Evolutionary conservation across 805 yeast genomes (phyloP).

Genomic region (Wickerhamomyces queroliae): DNA sequence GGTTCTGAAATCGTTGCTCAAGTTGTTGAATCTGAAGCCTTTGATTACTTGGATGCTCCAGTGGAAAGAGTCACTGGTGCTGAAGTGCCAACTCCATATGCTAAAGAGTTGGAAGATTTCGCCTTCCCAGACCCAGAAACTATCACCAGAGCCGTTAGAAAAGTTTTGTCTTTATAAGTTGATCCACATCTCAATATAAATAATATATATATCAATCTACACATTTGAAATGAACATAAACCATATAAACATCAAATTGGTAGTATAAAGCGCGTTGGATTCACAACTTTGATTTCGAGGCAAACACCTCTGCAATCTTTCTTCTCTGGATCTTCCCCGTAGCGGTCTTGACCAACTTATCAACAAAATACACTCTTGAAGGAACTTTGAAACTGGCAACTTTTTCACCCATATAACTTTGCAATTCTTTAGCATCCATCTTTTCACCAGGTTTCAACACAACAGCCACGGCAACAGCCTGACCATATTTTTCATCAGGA

Average conservation of each 20-base stretch:
- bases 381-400: conserved; percentile 61
- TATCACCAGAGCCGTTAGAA: conserved; percentile 80
- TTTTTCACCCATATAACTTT: conserved; percentile 36
- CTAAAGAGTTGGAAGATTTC: conserved; percentile 91
- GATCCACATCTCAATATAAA: not conserved
- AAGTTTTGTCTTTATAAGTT: conserved; percentile 63
- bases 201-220: not conserved
- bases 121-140: conserved; percentile 97
- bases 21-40: conserved; percentile 97
- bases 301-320: conserved; percentile 49
- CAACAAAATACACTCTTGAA: conserved; percentile 47
- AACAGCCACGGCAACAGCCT: conserved; percentile 64
- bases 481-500: conserved; percentile 64
- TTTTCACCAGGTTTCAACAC: conserved; percentile 41
- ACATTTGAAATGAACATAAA: too few relatives aligned
- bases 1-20: conserved; percentile 98
- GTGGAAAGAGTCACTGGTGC: conserved; percentile 98
- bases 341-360: conserved; percentile 66
- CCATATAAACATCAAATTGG: too few relatives aligned
- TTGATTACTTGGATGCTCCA: conserved; percentile 97
- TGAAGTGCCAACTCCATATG: conserved; percentile 99
- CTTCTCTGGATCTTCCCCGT: conserved; percentile 75
- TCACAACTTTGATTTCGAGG: conserved; percentile 26
- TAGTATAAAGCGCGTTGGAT: too few relatives aligned
- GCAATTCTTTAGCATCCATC: conserved; percentile 38